A percentile compares a stretch with the other conserved stretches of the same genome.
Conservation (phyloP, 2,329 filamentous ascomycete genomes). For the Aspergillus ibericus region DNA sequence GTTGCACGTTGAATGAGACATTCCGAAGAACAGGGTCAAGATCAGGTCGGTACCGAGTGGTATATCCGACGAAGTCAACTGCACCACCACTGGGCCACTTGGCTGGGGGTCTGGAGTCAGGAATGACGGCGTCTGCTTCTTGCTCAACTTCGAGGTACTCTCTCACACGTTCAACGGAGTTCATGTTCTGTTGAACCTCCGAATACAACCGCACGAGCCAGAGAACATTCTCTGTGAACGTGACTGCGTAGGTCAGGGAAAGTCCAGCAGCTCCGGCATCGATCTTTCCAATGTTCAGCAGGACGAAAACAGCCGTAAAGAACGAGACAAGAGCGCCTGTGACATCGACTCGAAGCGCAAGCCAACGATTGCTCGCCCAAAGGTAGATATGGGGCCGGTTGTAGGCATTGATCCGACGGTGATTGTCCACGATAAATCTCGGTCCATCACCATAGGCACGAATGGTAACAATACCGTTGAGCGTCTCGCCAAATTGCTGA, state of each 20-base stretch:
- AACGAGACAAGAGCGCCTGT: slow-evolving; percentile 90
- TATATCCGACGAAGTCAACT: slow-evolving; percentile 86
- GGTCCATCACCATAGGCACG: slow-evolving; percentile 93
- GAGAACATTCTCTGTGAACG: slow-evolving; percentile 93
- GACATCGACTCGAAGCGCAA: slow-evolving; percentile 86
- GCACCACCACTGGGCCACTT: slow-evolving; percentile 85
- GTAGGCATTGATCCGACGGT: slow-evolving; percentile 83
- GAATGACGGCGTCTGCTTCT: slow-evolving; percentile 76
- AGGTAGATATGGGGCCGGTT: slow-evolving; percentile 92
- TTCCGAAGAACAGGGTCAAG: slow-evolving; percentile 82
- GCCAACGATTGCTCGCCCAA: slow-evolving; percentile 96
- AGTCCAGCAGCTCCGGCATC: slow-evolving; percentile 91
- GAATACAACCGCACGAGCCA: slow-evolving; percentile 96
- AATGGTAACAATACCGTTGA: slow-evolving; percentile 93
- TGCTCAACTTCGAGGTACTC: slow-evolving; percentile 97
- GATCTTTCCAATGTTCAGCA: slow-evolving; percentile 76
- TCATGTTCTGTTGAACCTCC: slow-evolving; percentile 98
- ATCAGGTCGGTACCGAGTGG: slow-evolving; percentile 83
- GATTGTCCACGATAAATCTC: slow-evolving; percentile 89
- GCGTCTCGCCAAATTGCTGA: slow-evolving; percentile 95
- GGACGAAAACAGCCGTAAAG: slow-evolving; percentile 88
- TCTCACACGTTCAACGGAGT: slow-evolving; percentile 94
- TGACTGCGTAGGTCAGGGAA: slow-evolving; percentile 92
- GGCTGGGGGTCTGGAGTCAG: slow-evolving; percentile 71
- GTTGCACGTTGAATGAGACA: slow-evolving; percentile 80